phyloP scores from a whole-genome alignment of 805 yeast genomes.

The Metschnikowia santaceciliae region DNA sequence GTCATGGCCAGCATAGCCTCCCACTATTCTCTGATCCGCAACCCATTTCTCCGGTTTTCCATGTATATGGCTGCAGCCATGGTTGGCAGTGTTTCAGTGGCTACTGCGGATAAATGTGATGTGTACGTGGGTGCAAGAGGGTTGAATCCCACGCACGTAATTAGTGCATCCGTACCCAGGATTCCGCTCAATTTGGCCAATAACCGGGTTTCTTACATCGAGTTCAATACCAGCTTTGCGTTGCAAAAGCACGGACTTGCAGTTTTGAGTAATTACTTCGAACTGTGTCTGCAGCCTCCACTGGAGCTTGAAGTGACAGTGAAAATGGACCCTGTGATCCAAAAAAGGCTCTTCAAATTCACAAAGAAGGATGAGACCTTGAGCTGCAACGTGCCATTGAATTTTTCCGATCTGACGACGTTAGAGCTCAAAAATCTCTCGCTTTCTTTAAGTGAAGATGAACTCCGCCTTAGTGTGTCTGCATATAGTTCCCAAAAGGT shows the following conservation, averaged over 20 bases:
- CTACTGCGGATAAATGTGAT: slow-evolving; percentile 19
- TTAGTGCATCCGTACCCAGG: slow-evolving; percentile 25
- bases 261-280: not conserved
- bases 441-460: not conserved
- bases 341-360: not conserved
- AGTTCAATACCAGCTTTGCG: slow-evolving; percentile 20
- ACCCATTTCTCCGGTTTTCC: slow-evolving; percentile 18
- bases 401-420: not conserved
- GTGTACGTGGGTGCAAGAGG: slow-evolving; percentile 16
- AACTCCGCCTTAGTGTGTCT: not conserved
- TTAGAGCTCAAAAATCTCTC: not conserved
- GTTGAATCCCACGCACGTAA: slow-evolving; percentile 18
- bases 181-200: slow-evolving; percentile 21
- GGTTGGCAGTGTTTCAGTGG: slow-evolving; percentile 23
- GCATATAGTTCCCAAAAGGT: not conserved
- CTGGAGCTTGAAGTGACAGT: not conserved
- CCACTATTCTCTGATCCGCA: slow-evolving; percentile 26
- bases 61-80: slow-evolving; percentile 21
- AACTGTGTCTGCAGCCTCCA: not conserved
- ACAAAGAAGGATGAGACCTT: not conserved
- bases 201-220: slow-evolving; percentile 20
- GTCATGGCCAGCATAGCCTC: slow-evolving; percentile 24
- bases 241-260: slow-evolving; percentile 8
- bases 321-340: slow-evolving; percentile 3
- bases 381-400: not conserved